These are phyloP conservation scores for Sarocladium oryzae DNA, from an alignment of 2,329 filamentous ascomycete species.

Conservation along the genomic window DNA sequence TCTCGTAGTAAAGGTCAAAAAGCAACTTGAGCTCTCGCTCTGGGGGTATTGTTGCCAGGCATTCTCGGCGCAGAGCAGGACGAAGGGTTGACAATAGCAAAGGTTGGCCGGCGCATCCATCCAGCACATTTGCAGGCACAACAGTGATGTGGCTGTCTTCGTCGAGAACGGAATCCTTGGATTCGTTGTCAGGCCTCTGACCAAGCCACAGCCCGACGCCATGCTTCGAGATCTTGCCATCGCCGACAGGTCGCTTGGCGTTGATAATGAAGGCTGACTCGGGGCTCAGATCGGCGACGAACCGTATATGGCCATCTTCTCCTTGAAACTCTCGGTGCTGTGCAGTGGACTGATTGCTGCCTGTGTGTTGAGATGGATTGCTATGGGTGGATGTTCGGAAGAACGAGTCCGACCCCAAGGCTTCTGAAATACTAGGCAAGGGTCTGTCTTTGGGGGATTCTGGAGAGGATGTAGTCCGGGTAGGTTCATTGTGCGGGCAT, in stretches of 20 bases:
- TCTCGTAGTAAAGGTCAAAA: conserved; percentile 14
- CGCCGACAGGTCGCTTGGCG: conserved; percentile 6
- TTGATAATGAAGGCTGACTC: conserved; percentile 19
- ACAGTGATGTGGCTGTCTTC: conserved; percentile 5
- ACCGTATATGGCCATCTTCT: conserved; percentile 13
- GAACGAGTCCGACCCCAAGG: neutral
- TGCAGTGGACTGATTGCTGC: neutral
- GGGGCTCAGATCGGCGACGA: conserved; percentile 18
- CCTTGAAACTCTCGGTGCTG: neutral
- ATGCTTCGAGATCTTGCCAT: conserved; percentile 12
- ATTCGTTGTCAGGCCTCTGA: conserved; percentile 7
- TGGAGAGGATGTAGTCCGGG: conserved; percentile 8
- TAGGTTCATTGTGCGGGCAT: conserved; percentile 10
- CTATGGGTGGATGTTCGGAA: conserved; percentile 7
- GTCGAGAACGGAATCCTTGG: conserved; percentile 5
- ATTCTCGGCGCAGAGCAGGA: conserved; percentile 14
- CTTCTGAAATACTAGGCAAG: conserved; percentile 10
- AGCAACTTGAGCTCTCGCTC: conserved; percentile 12
- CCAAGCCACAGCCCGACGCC: conserved; percentile 16
- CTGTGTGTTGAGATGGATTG: neutral
- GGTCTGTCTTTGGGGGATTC: conserved; percentile 8
- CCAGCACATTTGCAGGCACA: conserved; percentile 12
- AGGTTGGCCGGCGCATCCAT: conserved; percentile 10
- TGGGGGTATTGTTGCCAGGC: conserved; percentile 13
- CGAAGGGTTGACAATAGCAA: conserved; percentile 13